Conservation (phyloP, 2,329 filamentous ascomycete genomes). For the Penicillium sp. region DNA sequence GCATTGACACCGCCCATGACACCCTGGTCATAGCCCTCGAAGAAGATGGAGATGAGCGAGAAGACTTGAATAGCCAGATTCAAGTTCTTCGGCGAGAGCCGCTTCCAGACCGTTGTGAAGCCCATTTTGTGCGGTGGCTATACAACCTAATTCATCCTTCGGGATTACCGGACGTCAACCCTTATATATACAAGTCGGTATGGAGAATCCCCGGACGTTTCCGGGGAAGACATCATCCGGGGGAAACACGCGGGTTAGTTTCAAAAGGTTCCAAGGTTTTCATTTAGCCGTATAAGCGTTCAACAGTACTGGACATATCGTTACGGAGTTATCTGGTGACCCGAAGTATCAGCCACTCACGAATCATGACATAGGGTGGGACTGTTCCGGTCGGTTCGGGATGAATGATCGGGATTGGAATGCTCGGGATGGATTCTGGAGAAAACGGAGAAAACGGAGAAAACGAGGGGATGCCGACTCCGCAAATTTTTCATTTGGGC, state of each 20-base stretch:
- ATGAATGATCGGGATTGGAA: no score
- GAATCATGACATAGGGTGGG: not conserved
- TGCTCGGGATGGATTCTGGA: not conserved
- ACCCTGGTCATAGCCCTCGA: conserved; percentile 51
- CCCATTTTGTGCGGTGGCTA: conserved; percentile 26
- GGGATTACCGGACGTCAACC: not conserved
- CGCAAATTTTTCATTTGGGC: conserved; percentile 9
- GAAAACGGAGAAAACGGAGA: not conserved
- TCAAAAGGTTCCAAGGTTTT: not conserved
- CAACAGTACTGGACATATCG: conserved; percentile 1
- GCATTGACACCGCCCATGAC: conserved; percentile 51
- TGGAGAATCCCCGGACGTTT: not conserved
- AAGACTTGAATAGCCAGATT: conserved; percentile 37
- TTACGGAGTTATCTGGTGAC: not conserved
- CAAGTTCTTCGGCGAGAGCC: conserved; percentile 40
- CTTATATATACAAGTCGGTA: not conserved
- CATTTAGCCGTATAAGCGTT: conserved; percentile 20
- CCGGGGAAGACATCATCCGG: not conserved
- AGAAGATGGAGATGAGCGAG: conserved; percentile 34
- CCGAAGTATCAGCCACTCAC: not conserved
- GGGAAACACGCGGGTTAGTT: not conserved
- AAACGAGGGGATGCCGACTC: not conserved
- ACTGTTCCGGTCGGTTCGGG: not conserved
- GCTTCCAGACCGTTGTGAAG: conserved; percentile 42
- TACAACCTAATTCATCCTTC: not conserved